These are phyloP conservation scores for Dentipellis fragilis DNA, from an alignment of 768 basidiomycete genomes.

Conservation along the genomic window DNA sequence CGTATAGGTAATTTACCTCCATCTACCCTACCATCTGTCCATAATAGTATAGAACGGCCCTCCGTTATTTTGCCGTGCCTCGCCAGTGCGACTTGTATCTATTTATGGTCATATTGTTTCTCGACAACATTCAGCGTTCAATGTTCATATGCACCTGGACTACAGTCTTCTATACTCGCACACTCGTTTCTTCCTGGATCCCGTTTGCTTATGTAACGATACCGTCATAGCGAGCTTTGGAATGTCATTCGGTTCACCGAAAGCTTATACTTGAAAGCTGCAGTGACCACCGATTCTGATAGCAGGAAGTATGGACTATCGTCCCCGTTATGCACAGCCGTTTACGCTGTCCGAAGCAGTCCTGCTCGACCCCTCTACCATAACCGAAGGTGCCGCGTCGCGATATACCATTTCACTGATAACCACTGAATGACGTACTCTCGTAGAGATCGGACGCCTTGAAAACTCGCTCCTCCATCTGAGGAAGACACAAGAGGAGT, in stretches of 20 bases:
- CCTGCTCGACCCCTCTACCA: constrained; percentile 51
- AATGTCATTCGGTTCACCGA: background rate
- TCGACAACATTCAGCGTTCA: background rate
- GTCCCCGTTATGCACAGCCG: constrained; percentile 60
- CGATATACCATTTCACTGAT: background rate
- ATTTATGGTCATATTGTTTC: background rate
- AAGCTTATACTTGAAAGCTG: background rate
- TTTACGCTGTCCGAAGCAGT: constrained; percentile 62
- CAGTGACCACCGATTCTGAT: background rate
- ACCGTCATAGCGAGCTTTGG: background rate
- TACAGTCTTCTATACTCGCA: background rate
- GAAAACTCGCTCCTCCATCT: constrained; percentile 62
- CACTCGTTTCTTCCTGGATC: background rate
- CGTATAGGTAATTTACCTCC: constrained; percentile 17
- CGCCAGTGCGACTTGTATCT: background rate
- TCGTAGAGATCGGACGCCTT: constrained; percentile 64
- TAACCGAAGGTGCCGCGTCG: constrained; percentile 51
- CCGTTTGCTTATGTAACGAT: background rate
- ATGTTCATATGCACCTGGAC: background rate
- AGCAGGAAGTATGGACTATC: constrained; percentile 41
- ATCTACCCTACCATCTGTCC: background rate
- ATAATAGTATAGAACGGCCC: background rate
- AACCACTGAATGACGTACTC: background rate
- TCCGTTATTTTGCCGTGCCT: background rate
- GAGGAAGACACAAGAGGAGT: constrained; percentile 46